A percentile compares a stretch with the other conserved stretches of the same genome.
These are phyloP conservation scores for Nyssa sinensis DNA, from an alignment of 148 eudicot species.

Conservation along the genomic window DNA sequence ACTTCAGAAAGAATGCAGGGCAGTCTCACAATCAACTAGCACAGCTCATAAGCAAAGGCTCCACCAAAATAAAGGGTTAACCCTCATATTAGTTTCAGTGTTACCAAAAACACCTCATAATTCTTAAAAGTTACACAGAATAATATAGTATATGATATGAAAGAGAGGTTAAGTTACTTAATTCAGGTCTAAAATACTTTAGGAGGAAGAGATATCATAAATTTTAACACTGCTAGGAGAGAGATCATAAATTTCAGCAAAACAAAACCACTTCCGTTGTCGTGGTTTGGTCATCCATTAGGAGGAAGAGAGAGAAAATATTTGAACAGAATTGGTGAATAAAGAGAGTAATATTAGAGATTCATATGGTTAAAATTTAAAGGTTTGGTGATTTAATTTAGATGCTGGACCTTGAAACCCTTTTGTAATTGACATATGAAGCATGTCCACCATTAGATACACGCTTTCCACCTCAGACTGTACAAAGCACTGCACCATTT, in stretches of 20 bases:
- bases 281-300: background rate
- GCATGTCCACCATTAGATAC: background rate
- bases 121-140: too few species aligned
- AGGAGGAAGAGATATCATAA: background rate
- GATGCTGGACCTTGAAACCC: background rate
- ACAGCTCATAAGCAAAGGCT: background rate
- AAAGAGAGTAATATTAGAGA: background rate
- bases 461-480: background rate
- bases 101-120: background rate
- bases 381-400: background rate
- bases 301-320: background rate
- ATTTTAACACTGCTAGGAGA: too few species aligned
- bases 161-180: background rate
- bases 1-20: background rate
- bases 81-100: background rate
- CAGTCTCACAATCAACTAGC: background rate
- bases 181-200: background rate
- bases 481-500: background rate
- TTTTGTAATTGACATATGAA: background rate
- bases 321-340: too few species aligned
- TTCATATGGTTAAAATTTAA: background rate
- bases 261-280: background rate
- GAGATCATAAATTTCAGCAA: background rate
- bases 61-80: background rate
- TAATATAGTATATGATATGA: background rate